These are phyloP conservation scores for Theileria annulata DNA, from an alignment of 169 alveolate genomes.

Conservation along the genomic window DNA sequence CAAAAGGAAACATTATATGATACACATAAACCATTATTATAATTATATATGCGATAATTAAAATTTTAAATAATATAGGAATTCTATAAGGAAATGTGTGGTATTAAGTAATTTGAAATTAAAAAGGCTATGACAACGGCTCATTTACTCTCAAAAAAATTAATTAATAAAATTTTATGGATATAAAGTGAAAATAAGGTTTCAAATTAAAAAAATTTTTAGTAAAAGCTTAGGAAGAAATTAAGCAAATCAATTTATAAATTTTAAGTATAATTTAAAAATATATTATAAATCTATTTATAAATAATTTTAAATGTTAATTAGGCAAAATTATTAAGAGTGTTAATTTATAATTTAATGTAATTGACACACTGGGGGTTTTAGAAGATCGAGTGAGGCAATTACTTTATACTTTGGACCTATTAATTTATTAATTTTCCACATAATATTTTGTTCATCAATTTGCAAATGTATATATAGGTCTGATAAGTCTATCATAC, in stretches of 20 bases:
- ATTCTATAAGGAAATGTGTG: slow-evolving; percentile 1
- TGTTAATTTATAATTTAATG: neutral
- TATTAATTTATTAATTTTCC: neutral
- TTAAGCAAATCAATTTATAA: neutral
- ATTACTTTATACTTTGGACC: neutral
- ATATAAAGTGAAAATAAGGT: neutral
- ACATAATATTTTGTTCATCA: neutral
- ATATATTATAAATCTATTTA: neutral
- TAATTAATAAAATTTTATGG: neutral
- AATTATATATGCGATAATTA: neutral
- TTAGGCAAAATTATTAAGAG: neutral
- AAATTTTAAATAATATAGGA: neutral
- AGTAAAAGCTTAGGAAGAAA: neutral
- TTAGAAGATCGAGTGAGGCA: slow-evolving; percentile 21
- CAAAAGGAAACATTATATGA: neutral
- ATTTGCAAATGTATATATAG: slow-evolving; percentile 10
- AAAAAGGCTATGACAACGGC: neutral
- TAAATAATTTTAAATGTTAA: neutral
- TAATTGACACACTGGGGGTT: slow-evolving; percentile 20
- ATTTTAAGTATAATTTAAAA: neutral
- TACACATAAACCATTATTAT: neutral
- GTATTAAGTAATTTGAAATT: neutral
- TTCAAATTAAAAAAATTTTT: neutral
- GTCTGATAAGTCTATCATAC: neutral
- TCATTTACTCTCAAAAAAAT: neutral